Conservation (phyloP, 1,284 basidiomycete genomes). For the Ceratobasidium sp. region DNA sequence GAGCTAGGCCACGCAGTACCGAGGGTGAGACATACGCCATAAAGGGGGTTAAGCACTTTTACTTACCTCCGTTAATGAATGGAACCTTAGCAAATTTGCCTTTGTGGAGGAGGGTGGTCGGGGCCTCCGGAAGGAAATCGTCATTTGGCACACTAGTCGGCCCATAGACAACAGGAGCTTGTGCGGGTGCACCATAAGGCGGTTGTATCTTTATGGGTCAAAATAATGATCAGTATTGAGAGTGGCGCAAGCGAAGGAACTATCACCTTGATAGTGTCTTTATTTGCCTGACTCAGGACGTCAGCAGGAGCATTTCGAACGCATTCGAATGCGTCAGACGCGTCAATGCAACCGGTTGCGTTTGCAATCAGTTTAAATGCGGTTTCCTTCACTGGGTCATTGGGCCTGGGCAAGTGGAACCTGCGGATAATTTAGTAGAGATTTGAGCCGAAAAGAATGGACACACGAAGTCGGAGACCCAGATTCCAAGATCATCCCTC, state of each 20-base stretch:
- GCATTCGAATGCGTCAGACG: conserved; percentile 9
- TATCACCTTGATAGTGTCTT: conserved; percentile 5
- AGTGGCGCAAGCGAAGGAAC: neutral
- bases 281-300: neutral
- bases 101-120: conserved; percentile 48
- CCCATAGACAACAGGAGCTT: neutral
- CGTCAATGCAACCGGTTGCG: neutral
- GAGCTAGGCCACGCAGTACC: neutral
- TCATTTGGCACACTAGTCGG: conserved; percentile 19
- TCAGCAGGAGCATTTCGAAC: conserved; percentile 11
- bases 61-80: conserved; percentile 52
- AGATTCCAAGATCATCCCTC: conserved; percentile 44
- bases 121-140: conserved; percentile 47
- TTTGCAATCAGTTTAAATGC: conserved; percentile 7
- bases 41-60: neutral
- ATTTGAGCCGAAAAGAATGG: neutral
- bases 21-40: neutral
- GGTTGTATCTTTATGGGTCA: neutral
- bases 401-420: neutral
- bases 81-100: conserved; percentile 53
- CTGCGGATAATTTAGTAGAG: neutral
- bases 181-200: neutral
- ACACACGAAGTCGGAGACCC: conserved; percentile 41
- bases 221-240: neutral
- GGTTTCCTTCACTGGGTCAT: neutral